Evolutionary conservation across 2,329 filamentous ascomycete species (phyloP), one percentile per base, ranked within the genome.

Genomic region (Fusarium albosuccineum): DNA sequence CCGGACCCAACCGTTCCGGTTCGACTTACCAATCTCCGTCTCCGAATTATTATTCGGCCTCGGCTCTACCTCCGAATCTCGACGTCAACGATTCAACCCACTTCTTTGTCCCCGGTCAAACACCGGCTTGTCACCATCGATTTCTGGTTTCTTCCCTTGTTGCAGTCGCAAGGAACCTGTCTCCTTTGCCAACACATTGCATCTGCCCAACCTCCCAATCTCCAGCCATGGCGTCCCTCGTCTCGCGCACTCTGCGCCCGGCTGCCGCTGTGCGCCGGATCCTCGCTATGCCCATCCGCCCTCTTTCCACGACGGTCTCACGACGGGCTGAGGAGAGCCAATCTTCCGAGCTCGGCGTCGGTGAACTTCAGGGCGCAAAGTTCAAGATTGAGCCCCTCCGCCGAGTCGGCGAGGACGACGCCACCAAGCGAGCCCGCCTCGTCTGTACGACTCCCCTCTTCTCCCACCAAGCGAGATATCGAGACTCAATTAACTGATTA

Each of bases 331-430:
- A 66, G 34, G 59, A 71, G 39, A 42, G 41, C 13, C 62, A 64
- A 39, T 42, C 60, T 37, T 61, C 60, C 39, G 93, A 97, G 71
- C 86, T 97, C 63, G 89, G 84, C 44, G 92, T 96, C 73, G 94
- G 93, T 75, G 93, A 97, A 84, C 89, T 97, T 75, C 89, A 97
- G 77, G 93, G 93, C 70, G 92, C 91, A 66, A 87, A 87, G 60
- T 97, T 98, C 82, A 92, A 89, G 78, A 90, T 98, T 74, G 93
- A 97, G 84, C 96, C 96, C n/a, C 81, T 98, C 70, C 89, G 92
- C 64, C 87, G 96, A 51, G 87, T 86, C 9, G 94, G 94, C 73
- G 96, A 99, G 81, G 92, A 96, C 81, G 82, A 87, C 46, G 86
- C 87, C 71, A 99, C 95, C 36, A 97, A 92, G 89, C 89, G 95